Evolutionary conservation across 164 flowering plant genomes (phyloP), one percentile per base, ranked within the genome.

Genomic region (Amborella trichopoda): DNA sequence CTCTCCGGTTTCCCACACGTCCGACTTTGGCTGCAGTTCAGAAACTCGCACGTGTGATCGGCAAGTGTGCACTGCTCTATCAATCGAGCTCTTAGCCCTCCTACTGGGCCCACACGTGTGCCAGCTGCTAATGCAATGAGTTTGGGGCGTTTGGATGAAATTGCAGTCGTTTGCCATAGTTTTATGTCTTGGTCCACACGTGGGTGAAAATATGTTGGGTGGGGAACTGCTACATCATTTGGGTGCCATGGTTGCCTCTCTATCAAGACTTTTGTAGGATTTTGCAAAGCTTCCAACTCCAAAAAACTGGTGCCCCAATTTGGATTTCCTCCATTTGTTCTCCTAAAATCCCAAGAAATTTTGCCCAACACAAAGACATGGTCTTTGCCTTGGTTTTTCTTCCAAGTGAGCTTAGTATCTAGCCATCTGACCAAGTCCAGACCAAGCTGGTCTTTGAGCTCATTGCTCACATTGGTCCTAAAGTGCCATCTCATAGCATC

Each of bases 271-370:
- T 81, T 87, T 0, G 68, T 30, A 6, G 90, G 83, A 43, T 74
- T 75, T 25, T 83, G 76, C 75, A 79, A 61, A 54, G 75, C 67
- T 11, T 68, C 62, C 13, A 70, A 68, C 46, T 69, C 67, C 23
- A 87, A 53, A 6, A 87, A 62, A 21, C 58, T 68, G 17, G 73
- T 72, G 2, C 96, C 94, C 94, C 90, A 87, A 1, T 61, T 5
- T 17, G 49, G 28, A 0, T 34, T 20, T 12, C 9, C 11, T 6
- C 41, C 16, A 0, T 10, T 14, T 0, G 14, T 39, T 46, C 96
- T 66, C 26, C 96, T 54, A 56, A 87, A 87, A 56, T 87, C 94
- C 90, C 90, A 87, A 2, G 96, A 72, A 26, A 87, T 75, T 49
- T 79, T 83, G 2, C 96, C 96, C 55, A 81, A 46, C n/a, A 81